Conservation (phyloP, 495 filamentous ascomycete genomes). For the Xylaria acuta region DNA sequence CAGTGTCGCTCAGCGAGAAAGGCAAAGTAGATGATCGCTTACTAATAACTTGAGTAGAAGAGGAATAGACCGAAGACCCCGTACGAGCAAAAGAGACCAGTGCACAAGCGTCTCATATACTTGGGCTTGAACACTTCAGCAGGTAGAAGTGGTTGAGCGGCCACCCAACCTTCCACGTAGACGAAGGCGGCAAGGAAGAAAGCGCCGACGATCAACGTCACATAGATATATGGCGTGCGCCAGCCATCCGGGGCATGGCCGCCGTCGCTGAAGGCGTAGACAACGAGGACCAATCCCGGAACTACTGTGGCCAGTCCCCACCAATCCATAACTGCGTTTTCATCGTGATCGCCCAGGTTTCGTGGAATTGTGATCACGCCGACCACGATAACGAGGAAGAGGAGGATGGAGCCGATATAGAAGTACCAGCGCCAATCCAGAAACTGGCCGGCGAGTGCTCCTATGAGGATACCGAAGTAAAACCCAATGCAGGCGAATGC, state of each 20-base stretch:
- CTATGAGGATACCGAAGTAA: constrained; percentile 81
- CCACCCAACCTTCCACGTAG: constrained; percentile 81
- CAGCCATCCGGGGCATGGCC: constrained; percentile 73
- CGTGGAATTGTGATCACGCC: constrained; percentile 71
- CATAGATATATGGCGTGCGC: constrained; percentile 73
- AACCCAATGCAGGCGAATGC: constrained; percentile 80
- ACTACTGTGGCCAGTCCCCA: constrained; percentile 68
- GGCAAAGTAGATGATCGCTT: constrained; percentile 41
- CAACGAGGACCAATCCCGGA: constrained; percentile 70
- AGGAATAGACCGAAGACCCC: constrained; percentile 79
- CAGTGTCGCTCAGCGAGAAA: constrained; percentile 15
- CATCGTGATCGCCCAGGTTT: constrained; percentile 57
- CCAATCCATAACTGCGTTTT: constrained; percentile 67
- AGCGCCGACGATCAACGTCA: constrained; percentile 65
- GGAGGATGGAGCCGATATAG: constrained; percentile 68
- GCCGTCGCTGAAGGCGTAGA: constrained; percentile 80
- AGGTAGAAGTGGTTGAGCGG: constrained; percentile 74
- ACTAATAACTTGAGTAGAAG: constrained; percentile 82
- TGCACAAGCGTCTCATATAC: constrained; percentile 70
- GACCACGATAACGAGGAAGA: constrained; percentile 52
- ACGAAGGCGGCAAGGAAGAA: constrained; percentile 62
- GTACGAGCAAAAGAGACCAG: constrained; percentile 76
- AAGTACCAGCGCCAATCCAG: constrained; percentile 80
- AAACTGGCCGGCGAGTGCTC: constrained; percentile 70
- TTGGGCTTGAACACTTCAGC: constrained; percentile 75